Evolutionary conservation across 495 filamentous ascomycete species (phyloP).

Genomic region (Saxophila tyrrhenica): DNA sequence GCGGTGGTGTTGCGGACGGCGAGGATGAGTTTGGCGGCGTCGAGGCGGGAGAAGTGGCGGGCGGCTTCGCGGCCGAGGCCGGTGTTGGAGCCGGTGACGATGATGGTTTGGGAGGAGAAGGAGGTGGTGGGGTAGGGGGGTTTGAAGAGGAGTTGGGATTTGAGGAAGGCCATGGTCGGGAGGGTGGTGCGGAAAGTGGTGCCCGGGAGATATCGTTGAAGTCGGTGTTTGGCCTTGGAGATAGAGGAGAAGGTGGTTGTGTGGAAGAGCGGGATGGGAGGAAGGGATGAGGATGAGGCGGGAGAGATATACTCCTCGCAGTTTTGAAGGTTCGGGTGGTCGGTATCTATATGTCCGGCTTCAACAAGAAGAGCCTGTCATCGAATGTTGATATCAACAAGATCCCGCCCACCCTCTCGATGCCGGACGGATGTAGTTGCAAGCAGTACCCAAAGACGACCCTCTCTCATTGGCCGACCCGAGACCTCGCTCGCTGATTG

Average conservation of each 20-base stretch:
- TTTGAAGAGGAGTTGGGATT: constrained; percentile 11
- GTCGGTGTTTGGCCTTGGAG: not conserved
- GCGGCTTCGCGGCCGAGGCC: constrained; percentile 29
- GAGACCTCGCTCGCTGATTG: not conserved
- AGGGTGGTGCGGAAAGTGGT: not conserved
- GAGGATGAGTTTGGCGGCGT: constrained; percentile 20
- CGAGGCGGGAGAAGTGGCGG: constrained; percentile 12
- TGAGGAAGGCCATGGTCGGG: constrained; percentile 10
- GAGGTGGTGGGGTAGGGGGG: constrained; percentile 7
- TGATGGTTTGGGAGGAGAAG: constrained; percentile 34
- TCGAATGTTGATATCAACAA: no score
- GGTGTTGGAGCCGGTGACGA: constrained; percentile 43
- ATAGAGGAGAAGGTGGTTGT: not conserved
- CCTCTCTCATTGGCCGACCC: not conserved
- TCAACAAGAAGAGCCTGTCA: no score
- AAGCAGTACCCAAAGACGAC: not conserved
- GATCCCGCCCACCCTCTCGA: no score
- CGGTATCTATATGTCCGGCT: no score
- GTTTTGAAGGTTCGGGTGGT: not conserved
- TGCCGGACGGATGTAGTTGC: no score
- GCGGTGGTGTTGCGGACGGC: constrained; percentile 17
- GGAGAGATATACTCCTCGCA: not conserved
- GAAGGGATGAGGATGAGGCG: not conserved
- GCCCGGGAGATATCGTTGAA: no score
- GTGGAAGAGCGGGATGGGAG: not conserved